Base-by-base conservation (phyloP, 768 basidiomycete genomes). In the Suillus subalutaceus region DNA sequence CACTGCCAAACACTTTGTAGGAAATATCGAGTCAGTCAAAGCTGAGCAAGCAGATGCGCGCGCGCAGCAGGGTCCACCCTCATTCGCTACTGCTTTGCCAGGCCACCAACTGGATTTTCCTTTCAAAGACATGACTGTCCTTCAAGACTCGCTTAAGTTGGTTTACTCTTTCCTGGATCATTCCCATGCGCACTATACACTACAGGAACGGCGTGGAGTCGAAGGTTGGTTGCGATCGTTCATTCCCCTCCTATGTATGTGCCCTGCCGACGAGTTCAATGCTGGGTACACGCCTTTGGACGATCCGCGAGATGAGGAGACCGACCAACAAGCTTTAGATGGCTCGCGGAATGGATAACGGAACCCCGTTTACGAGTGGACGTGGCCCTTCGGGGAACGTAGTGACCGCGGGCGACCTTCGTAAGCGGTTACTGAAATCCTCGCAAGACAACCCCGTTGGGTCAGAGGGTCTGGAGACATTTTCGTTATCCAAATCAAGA, bases 131-230 rank as follows among this genome's bases (percentile, higher is more conserved):
- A 86, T 85, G 9, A 85, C 86, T 23, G 91, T 97, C 52, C 79
- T 99, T 72, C 90, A 92, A 68, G 97, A 99, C 77, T 85, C 89
- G 35, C 85, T 97, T 75, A 95, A 95, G 81, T 85, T 99, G 79
- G 86, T 96, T 67, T 91, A 93, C 74, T 89, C 90, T 16, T 98
- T 93, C 81, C 84, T 99, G 70, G 97, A 98, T 72, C 93, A 91
- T 74, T 90, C 91, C 57, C 88, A 89, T 70, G 86, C 84, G 18
- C 85, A 87, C 65, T 93, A 93, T 77, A 91, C 88, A 66, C 78
- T 84, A 3, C 82, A 84, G 62, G 97, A 99, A 79, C 87, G 94
- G 55, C 88, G 92, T 55, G 83, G 86, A 38, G 88, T 98, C 50
- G 97, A 98, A 74, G 84, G 84, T 58, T 96, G 96, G 79, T 81